Evolutionary conservation across 805 yeast genomes (phyloP).

Genomic region (Candida mattraensis): DNA sequence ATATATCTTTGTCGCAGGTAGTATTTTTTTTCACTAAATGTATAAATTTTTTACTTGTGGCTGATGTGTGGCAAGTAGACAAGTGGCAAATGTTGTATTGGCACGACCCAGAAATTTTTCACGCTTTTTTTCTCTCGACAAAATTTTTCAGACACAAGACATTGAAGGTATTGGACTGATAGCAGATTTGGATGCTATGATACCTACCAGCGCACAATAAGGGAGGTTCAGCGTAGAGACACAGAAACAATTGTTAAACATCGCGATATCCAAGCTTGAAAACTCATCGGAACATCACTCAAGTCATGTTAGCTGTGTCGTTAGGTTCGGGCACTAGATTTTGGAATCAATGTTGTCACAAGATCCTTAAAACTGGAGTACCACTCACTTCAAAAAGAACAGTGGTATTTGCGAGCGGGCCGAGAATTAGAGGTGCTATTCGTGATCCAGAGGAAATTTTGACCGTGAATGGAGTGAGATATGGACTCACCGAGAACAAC

Average conservation of each 20-base stretch:
- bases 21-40: constrained; percentile 1
- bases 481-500: constrained; percentile 52
- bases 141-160: constrained; percentile 25
- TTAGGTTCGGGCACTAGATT: constrained; percentile 1
- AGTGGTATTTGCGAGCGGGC: constrained; percentile 46
- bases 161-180: too few species aligned
- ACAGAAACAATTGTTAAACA: neutral
- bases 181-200: too few species aligned
- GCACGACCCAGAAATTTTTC: constrained; percentile 22
- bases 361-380: neutral
- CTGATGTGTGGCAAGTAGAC: constrained; percentile 9
- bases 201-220: too few species aligned
- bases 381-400: constrained; percentile 19
- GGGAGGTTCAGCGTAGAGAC: too few species aligned
- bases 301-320: constrained; percentile 4
- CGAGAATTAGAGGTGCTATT: constrained; percentile 68
- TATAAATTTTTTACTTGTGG: constrained; percentile 5
- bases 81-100: constrained; percentile 8
- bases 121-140: constrained; percentile 13
- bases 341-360: constrained; percentile 5
- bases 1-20: neutral
- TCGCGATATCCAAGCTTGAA: neutral
- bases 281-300: neutral
- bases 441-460: constrained; percentile 65
- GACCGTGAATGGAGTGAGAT: constrained; percentile 50